These are phyloP conservation scores for Pichia deserticola DNA, from an alignment of 805 yeast species.

Conservation along the genomic window DNA sequence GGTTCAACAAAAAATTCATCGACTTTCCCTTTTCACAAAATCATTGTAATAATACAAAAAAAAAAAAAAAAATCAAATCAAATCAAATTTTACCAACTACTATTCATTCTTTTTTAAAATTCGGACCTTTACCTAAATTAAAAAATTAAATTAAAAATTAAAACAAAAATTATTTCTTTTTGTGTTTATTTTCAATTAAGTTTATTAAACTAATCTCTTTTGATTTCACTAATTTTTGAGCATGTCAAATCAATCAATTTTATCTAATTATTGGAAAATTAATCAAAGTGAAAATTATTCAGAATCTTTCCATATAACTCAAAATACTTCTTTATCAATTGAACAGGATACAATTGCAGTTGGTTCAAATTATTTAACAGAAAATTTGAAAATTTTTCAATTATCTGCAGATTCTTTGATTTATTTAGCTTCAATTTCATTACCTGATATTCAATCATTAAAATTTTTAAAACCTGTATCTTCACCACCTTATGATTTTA, in stretches of 20 bases:
- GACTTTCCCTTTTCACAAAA: no score
- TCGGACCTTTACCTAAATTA: slow-evolving; percentile 8
- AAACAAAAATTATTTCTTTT: no score
- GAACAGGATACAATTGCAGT: slow-evolving; percentile 38
- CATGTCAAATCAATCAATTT: background rate
- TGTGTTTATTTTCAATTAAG: background rate
- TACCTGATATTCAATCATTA: slow-evolving; percentile 47
- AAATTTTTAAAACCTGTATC: slow-evolving; percentile 36
- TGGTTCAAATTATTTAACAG: slow-evolving; percentile 37
- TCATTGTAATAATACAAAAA: no score
- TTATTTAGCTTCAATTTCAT: slow-evolving; percentile 51
- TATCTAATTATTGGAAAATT: slow-evolving; percentile 30
- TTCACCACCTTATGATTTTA: slow-evolving; percentile 25
- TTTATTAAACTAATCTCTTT: no score
- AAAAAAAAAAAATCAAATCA: no score
- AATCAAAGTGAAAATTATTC: slow-evolving; percentile 7
- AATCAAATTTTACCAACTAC: background rate
- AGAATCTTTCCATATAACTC: slow-evolving; percentile 7
- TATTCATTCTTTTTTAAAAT: background rate
- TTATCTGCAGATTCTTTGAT: slow-evolving; percentile 33
- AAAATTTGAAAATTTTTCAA: slow-evolving; percentile 47
- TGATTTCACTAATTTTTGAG: no score
- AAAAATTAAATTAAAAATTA: background rate
- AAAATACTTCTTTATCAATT: slow-evolving; percentile 36
- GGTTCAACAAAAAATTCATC: no score